A percentile compares a stretch with the other conserved stretches of the same genome.
Conservation (phyloP, 805 yeast species). For the Lipomyces spencermartinsiae region DNA sequence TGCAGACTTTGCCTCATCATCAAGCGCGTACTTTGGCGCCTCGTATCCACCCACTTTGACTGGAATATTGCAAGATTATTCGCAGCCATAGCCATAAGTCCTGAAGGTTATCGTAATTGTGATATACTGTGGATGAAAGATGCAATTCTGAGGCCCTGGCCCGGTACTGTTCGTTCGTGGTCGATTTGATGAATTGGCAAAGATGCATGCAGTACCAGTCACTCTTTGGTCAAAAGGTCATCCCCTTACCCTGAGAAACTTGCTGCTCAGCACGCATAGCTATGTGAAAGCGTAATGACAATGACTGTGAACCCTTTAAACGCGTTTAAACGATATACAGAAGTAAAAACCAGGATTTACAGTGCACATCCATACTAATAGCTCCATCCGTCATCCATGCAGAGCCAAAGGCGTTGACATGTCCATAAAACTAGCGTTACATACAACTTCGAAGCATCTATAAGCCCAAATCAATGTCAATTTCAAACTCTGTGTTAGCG, state of each 20-base stretch:
- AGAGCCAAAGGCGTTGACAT: not conserved
- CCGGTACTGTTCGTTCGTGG: too few relatives aligned
- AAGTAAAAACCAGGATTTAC: not conserved
- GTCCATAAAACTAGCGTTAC: not conserved
- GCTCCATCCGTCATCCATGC: not conserved
- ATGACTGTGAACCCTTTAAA: not conserved
- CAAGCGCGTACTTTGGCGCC: slow-evolving; percentile 1
- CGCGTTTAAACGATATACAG: not conserved
- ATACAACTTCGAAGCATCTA: slow-evolving; percentile 2
- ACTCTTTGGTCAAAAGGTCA: not conserved
- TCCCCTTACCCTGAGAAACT: not conserved
- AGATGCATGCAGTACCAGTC: too few relatives aligned
- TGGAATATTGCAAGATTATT: not conserved
- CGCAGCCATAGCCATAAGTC: slow-evolving; percentile 1
- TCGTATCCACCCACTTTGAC: slow-evolving; percentile 4
- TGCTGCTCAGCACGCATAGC: not conserved
- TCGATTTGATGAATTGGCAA: too few relatives aligned
- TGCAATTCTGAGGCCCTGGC: not conserved
- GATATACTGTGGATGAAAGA: not conserved
- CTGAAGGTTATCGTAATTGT: not conserved
- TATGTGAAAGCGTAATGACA: not conserved
- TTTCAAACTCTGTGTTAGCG: slow-evolving; percentile 47
- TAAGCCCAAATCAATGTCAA: slow-evolving; percentile 45
- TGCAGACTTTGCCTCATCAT: slow-evolving; percentile 5
- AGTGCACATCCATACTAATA: not conserved